Conservation (phyloP, 345 rosid species). For the Hirschfeldia incana region DNA sequence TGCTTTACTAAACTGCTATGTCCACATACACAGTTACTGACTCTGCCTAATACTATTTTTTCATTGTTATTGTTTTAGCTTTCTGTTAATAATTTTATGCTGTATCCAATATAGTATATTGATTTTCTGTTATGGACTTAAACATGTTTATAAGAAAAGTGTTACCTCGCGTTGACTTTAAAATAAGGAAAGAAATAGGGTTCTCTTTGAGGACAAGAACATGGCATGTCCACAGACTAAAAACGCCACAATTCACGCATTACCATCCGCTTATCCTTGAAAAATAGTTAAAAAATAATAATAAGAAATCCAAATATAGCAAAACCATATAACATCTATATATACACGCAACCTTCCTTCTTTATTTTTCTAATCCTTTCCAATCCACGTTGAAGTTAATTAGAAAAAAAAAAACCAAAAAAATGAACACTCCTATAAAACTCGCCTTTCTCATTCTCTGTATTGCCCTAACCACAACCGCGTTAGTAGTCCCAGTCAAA, state of each 20-base stretch:
- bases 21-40: neutral
- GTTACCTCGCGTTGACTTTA: neutral
- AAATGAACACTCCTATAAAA: slow-evolving; percentile 38
- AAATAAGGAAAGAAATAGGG: neutral
- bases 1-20: neutral
- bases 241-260: slow-evolving; percentile 17
- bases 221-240: slow-evolving; percentile 9
- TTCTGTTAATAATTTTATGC: neutral
- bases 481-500: slow-evolving; percentile 18
- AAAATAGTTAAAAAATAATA: neutral
- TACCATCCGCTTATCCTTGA: slow-evolving; percentile 21
- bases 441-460: slow-evolving; percentile 36
- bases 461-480: slow-evolving; percentile 31
- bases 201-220: neutral
- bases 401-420: neutral
- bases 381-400: slow-evolving; percentile 34
- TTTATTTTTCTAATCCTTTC: slow-evolving; percentile 36
- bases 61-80: neutral
- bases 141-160: neutral
- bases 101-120: too few species aligned
- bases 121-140: neutral
- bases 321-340: slow-evolving; percentile 11
- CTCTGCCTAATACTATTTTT: neutral
- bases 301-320: slow-evolving; percentile 23
- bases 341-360: slow-evolving; percentile 1